phyloP scores from a whole-genome alignment of 1,284 basidiomycete species.

The Gymnopus androsaceus region DNA sequence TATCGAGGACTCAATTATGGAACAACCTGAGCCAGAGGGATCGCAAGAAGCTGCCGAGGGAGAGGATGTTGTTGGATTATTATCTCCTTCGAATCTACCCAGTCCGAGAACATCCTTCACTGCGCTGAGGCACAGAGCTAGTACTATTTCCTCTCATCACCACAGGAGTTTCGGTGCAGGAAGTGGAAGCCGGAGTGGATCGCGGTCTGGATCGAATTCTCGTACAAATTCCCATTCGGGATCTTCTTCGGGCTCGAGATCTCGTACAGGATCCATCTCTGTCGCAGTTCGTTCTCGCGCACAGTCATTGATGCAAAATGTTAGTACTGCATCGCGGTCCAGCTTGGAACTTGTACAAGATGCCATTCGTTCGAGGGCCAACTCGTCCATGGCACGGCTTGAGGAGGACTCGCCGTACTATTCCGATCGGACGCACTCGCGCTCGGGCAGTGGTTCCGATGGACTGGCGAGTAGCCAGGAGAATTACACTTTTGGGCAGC shows the following conservation, averaged over 20 bases:
- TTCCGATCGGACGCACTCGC: constrained; percentile 43
- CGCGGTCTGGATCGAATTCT: constrained; percentile 37
- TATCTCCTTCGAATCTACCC: constrained; percentile 42
- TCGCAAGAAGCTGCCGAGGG: constrained; percentile 63
- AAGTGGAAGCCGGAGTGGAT: constrained; percentile 25
- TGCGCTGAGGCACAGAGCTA: constrained; percentile 45
- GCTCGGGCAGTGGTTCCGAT: constrained; percentile 54
- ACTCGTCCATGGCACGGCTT: constrained; percentile 63
- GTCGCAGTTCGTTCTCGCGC: constrained; percentile 41
- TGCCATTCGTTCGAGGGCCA: constrained; percentile 46
- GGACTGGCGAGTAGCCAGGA: constrained; percentile 52
- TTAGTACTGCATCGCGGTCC: constrained; percentile 61
- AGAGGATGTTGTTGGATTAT: constrained; percentile 71
- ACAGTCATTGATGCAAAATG: constrained; percentile 64
- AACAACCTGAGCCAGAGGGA: constrained; percentile 54
- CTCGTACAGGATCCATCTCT: constrained; percentile 52
- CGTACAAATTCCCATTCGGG: constrained; percentile 33
- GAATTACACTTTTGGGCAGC: constrained; percentile 62
- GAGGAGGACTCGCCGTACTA: constrained; percentile 50
- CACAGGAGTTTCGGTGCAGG: constrained; percentile 29
- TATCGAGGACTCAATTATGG: constrained; percentile 47
- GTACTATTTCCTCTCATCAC: constrained; percentile 34
- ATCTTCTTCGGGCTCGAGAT: constrained; percentile 41
- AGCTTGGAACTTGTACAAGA: constrained; percentile 57
- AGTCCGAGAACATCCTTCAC: constrained; percentile 61